phyloP scores from a whole-genome alignment of 2,329 filamentous ascomycete species.

The Claviceps arundinis region DNA sequence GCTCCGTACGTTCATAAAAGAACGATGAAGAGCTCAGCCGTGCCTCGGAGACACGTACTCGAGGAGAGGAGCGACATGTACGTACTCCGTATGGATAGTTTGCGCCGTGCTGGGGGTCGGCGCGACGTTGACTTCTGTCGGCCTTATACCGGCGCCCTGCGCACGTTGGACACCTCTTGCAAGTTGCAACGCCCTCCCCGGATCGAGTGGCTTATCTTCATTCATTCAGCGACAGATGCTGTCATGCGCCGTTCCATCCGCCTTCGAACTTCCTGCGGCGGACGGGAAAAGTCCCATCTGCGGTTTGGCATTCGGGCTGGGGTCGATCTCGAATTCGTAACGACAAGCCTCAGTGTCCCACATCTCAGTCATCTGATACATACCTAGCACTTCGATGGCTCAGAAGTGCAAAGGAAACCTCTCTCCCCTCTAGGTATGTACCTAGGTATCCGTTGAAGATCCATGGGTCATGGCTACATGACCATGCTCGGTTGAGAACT shows the following conservation, averaged over 20 bases:
- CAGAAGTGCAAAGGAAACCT: background rate
- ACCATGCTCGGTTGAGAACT: background rate
- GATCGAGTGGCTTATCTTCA: background rate
- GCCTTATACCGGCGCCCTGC: slow-evolving; percentile 3
- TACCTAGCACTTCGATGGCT: background rate
- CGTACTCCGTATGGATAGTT: background rate
- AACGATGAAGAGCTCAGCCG: background rate
- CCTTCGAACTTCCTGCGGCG: background rate
- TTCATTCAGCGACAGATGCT: background rate
- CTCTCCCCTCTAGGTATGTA: background rate
- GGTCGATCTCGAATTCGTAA: background rate
- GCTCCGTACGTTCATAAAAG: background rate
- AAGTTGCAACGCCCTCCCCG: background rate
- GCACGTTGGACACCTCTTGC: background rate
- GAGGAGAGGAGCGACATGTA: background rate
- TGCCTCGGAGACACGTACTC: background rate
- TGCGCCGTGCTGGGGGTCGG: background rate
- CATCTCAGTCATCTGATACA: background rate
- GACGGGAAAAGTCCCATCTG: background rate
- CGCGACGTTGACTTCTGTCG: background rate
- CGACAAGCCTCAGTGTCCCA: background rate
- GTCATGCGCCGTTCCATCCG: slow-evolving; percentile 1
- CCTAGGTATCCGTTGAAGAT: background rate
- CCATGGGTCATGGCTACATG: background rate
- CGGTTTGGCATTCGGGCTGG: background rate